A percentile compares a stretch with the other conserved stretches of the same genome.
These are phyloP conservation scores for Nematodospora anomalae DNA, from an alignment of 1,139 yeast genomes.

Conservation along the genomic window DNA sequence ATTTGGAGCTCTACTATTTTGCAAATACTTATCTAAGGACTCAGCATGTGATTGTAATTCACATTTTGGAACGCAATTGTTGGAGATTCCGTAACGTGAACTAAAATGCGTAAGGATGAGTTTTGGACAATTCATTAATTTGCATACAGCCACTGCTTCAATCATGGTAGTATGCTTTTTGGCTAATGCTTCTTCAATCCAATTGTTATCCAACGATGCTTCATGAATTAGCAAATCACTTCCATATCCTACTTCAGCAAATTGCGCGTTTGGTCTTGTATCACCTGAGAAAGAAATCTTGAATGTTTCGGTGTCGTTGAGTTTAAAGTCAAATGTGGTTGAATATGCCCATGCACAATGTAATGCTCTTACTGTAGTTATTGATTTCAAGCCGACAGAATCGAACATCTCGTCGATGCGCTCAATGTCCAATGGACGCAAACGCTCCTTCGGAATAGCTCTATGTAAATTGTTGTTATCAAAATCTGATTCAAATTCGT, in stretches of 20 bases:
- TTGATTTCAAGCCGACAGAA: conserved; percentile 29
- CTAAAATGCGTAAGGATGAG: conserved; percentile 88
- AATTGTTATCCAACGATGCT: conserved; percentile 82
- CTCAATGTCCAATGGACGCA: conserved; percentile 18
- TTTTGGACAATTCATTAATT: conserved; percentile 69
- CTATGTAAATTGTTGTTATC: conserved; percentile 21
- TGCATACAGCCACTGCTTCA: conserved; percentile 76
- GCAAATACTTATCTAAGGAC: conserved; percentile 28
- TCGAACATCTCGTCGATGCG: conserved; percentile 23
- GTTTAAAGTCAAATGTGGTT: conserved; percentile 53
- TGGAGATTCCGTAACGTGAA: conserved; percentile 78
- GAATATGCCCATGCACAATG: conserved; percentile 89
- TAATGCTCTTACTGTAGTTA: conserved; percentile 69
- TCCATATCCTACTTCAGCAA: conserved; percentile 62
- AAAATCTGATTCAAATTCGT: conserved; percentile 33
- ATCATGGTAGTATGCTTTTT: conserved; percentile 89
- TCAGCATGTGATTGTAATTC: conserved; percentile 24
- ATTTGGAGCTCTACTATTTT: conserved; percentile 25
- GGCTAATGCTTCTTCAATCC: conserved; percentile 75
- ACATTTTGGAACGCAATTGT: conserved; percentile 36
- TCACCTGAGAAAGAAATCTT: conserved; percentile 92
- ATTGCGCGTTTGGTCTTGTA: conserved; percentile 72
- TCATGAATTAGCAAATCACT: conserved; percentile 87
- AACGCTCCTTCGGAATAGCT: conserved; percentile 21
- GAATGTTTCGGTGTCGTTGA: conserved; percentile 38